These are phyloP conservation scores for Sporothrix euskadiensis DNA, from an alignment of 2,329 filamentous ascomycete genomes.

Conservation along the genomic window DNA sequence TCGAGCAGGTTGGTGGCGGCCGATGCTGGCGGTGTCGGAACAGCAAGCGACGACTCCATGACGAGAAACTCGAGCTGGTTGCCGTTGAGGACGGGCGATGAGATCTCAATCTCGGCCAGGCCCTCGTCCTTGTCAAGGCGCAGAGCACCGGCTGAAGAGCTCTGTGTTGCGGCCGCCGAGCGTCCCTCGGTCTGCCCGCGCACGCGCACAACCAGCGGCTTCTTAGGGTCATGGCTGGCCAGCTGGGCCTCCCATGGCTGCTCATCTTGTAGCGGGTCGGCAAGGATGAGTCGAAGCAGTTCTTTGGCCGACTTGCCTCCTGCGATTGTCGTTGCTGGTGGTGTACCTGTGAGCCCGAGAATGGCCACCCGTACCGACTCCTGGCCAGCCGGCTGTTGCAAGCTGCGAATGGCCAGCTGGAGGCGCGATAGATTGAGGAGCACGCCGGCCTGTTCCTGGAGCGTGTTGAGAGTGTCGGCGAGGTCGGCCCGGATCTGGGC, in stretches of 20 bases:
- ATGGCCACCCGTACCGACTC: constrained; percentile 62
- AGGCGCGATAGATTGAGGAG: constrained; percentile 69
- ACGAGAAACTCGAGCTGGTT: constrained; percentile 66
- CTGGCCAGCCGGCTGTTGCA: constrained; percentile 56
- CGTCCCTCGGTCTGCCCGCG: constrained; percentile 35
- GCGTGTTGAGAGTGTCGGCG: constrained; percentile 57
- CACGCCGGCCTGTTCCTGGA: constrained; percentile 62
- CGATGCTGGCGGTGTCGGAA: constrained; percentile 49
- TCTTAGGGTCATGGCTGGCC: constrained; percentile 50
- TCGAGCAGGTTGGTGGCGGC: constrained; percentile 36
- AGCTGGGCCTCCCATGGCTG: constrained; percentile 68
- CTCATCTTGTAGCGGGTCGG: constrained; percentile 65
- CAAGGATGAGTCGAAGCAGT: constrained; percentile 68
- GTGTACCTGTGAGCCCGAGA: constrained; percentile 48
- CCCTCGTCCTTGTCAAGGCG: constrained; percentile 40
- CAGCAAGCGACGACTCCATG: constrained; percentile 44
- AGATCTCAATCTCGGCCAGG: constrained; percentile 61
- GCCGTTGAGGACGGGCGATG: constrained; percentile 61
- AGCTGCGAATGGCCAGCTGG: constrained; percentile 68
- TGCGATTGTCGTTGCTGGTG: constrained; percentile 38
- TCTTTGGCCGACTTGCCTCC: constrained; percentile 56
- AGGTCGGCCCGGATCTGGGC: constrained; percentile 47
- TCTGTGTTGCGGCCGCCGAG: constrained; percentile 39
- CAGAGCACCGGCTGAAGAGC: not conserved
- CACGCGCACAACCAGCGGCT: constrained; percentile 65